Evolutionary conservation across 352 stramenopile genomes (phyloP).

Genomic region (Pythium dissimile): DNA sequence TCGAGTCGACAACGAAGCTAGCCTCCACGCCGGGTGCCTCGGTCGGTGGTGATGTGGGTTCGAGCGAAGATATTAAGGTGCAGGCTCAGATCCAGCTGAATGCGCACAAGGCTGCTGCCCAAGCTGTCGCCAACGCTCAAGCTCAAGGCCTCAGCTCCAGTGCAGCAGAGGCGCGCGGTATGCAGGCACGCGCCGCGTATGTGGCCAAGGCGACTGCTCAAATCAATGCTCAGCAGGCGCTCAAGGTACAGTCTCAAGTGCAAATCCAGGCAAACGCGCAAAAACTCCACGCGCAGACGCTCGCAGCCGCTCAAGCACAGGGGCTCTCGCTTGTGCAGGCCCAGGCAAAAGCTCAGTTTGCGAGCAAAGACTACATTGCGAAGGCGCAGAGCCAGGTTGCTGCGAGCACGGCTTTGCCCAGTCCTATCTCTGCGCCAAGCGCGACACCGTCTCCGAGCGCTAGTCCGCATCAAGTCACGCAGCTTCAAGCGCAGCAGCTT

Average conservation of each 20-base stretch:
- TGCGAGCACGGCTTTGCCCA: conserved; percentile 49
- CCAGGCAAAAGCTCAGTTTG: conserved; percentile 83
- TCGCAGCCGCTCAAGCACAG: conserved; percentile 81
- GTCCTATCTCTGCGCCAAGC: conserved; percentile 32
- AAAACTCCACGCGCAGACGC: conserved; percentile 82
- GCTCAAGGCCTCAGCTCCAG: conserved; percentile 73
- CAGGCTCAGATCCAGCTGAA: conserved; percentile 85
- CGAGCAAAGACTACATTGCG: conserved; percentile 88
- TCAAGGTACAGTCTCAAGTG: conserved; percentile 85
- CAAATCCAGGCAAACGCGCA: conserved; percentile 89
- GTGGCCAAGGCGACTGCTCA: conserved; percentile 85
- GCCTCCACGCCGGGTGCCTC: background rate
- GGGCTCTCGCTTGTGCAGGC: conserved; percentile 82
- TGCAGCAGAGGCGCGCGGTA: conserved; percentile 67
- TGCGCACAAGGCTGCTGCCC: conserved; percentile 76
- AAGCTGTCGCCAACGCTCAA: conserved; percentile 72
- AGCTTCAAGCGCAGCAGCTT: conserved; percentile 62
- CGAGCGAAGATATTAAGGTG: conserved; percentile 72
- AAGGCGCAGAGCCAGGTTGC: conserved; percentile 84
- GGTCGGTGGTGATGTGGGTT: background rate
- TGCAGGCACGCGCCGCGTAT: conserved; percentile 81
- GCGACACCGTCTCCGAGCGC: conserved; percentile 51
- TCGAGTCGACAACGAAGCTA: conserved; percentile 18
- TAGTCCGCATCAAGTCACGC: conserved; percentile 61
- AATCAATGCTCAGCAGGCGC: conserved; percentile 74